Evolutionary conservation across 1,139 yeast genomes (phyloP), one percentile per base, ranked within the genome.

Genomic region (Candida sanyaensis): DNA sequence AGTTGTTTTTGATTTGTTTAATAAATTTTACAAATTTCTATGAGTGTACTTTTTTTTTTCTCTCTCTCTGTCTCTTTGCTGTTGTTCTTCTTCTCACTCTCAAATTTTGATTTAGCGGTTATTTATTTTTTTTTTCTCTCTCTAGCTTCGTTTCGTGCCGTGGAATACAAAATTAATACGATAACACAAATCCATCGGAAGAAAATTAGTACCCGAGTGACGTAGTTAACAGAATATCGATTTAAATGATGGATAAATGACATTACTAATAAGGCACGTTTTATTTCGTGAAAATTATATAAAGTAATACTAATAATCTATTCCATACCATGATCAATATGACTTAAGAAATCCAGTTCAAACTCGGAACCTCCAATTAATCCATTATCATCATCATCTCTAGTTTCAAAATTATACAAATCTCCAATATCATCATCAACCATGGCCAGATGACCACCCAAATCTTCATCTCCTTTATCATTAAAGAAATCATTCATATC

Each of bases 331-430:
- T 74, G 82, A 53, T 78, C 82, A 41, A 80, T 73, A 46, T 76
- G 81, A 48, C 74, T 74, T 50, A 81, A 65, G 52, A 81, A 81
- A 47, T 80, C 84, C 53, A 78, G 83, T 54, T 80, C 84, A 55
- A 79, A 77, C 13, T 69, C 70, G 23, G 68, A 77, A 13, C 71
- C 76, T 36, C 68, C 76, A 64, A 78, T 77, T 51, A 77, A 61
- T 31, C 74, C 53, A 44, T 50, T 50, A 23, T 52, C 43, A 32
- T 41, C 43, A 10, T 33, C 43, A 17, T 23, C 54, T n/a, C 49
- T 48, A 7, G 44, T 39, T 23, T 45, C 65, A 53, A 72, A 71
- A 50, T 70, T 68, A 30, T 71, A 71, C 43, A 72, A 59, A 38
- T 68, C 74, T 2, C 66, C 73, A 63, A 71, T 69, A 43, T 66